phyloP scores from a whole-genome alignment of 2,329 filamentous ascomycete genomes.

The Talaromyces atroroseus region DNA sequence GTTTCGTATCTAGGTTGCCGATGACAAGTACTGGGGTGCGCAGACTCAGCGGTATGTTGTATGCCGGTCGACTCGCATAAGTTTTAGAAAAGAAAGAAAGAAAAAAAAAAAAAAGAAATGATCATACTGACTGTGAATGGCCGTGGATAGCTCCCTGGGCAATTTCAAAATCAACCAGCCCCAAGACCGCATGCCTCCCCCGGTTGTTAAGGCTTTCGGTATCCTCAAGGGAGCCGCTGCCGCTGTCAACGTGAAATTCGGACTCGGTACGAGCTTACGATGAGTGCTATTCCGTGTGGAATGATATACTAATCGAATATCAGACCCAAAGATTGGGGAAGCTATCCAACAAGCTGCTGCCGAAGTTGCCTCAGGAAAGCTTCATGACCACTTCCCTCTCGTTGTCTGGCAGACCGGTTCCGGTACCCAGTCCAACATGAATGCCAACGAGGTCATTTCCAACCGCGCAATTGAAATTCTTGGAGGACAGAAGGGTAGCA shows the following conservation, averaged over 20 bases:
- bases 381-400: constrained; percentile 94
- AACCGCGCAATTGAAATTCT: constrained; percentile 98
- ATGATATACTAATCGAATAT: constrained; percentile 16
- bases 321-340: constrained; percentile 81
- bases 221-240: constrained; percentile 96
- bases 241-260: constrained; percentile 90
- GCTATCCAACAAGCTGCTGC: constrained; percentile 92
- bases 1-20: constrained; percentile 53
- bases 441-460: constrained; percentile 99
- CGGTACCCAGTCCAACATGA: constrained; percentile 99
- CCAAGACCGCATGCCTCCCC: constrained; percentile 94
- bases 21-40: constrained; percentile 97
- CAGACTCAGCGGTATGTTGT: constrained; percentile 72
- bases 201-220: constrained; percentile 87
- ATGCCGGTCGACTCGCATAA: neutral
- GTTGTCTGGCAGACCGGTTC: constrained; percentile 99
- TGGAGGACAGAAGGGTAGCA: constrained; percentile 86
- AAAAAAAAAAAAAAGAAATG: neutral
- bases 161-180: constrained; percentile 99
- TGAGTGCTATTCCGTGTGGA: constrained; percentile 1
- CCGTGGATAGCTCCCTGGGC: constrained; percentile 61
- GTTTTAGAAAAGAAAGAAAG: neutral
- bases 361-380: constrained; percentile 89
- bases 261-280: constrained; percentile 55
- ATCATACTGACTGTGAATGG: neutral